phyloP scores from a whole-genome alignment of 2,329 filamentous ascomycete genomes.

The Fusarium succisae region DNA sequence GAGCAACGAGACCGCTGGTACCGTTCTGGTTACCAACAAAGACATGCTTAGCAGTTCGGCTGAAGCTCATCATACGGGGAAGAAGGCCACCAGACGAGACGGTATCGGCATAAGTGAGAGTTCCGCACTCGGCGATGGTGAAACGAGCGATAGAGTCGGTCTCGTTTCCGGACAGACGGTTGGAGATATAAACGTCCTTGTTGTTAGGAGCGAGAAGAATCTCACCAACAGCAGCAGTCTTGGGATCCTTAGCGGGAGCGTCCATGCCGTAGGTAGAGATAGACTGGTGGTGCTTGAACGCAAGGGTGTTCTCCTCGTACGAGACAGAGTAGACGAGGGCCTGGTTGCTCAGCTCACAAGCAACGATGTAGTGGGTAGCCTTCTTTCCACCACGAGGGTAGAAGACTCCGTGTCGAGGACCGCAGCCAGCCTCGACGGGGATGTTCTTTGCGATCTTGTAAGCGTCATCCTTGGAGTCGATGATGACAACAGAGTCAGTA shows the following conservation, averaged over 20 bases:
- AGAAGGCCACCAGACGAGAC: slow-evolving; percentile 48
- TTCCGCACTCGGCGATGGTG: slow-evolving; percentile 44
- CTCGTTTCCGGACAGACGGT: slow-evolving; percentile 56
- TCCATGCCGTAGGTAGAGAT: slow-evolving; percentile 54
- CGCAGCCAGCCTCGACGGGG: slow-evolving; percentile 50
- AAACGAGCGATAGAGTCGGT: slow-evolving; percentile 61
- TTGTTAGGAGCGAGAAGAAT: slow-evolving; percentile 54
- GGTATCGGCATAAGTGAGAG: slow-evolving; percentile 47
- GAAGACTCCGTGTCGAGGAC: slow-evolving; percentile 62
- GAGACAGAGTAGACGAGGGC: slow-evolving; percentile 54
- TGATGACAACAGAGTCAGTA: slow-evolving; percentile 57
- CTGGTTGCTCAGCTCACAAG: slow-evolving; percentile 57
- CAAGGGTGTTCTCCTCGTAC: slow-evolving; percentile 50
- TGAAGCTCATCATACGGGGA: slow-evolving; percentile 59
- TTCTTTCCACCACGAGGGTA: slow-evolving; percentile 46
- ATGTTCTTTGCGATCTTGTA: slow-evolving; percentile 51
- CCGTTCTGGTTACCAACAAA: slow-evolving; percentile 61
- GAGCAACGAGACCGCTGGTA: slow-evolving; percentile 51
- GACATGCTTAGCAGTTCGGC: slow-evolving; percentile 49
- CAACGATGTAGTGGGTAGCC: slow-evolving; percentile 58
- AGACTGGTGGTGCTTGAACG: slow-evolving; percentile 49
- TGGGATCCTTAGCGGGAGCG: slow-evolving; percentile 48
- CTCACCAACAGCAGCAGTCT: slow-evolving; percentile 56
- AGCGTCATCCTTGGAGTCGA: slow-evolving; percentile 54
- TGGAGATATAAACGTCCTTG: slow-evolving; percentile 60